Conservation (phyloP, 257 asterid species). For the Solanum piurae region DNA sequence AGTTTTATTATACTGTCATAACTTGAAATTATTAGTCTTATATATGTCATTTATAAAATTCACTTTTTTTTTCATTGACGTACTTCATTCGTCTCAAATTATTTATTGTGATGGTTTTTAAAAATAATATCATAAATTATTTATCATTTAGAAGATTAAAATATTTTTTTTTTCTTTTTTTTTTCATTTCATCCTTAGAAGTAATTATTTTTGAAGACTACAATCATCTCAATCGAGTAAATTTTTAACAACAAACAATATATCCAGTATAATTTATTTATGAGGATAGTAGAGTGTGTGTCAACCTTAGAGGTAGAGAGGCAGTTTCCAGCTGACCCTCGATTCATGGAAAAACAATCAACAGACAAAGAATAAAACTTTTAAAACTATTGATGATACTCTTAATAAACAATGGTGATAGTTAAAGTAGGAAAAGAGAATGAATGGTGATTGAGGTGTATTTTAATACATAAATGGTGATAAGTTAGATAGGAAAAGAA, state of each 20-base stretch:
- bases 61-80: not conserved
- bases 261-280: not conserved
- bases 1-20: too few relatives aligned
- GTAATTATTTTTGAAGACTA: not conserved
- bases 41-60: too few relatives aligned
- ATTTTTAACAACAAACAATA: not conserved
- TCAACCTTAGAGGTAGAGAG: not conserved
- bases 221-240: not conserved
- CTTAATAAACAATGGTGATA: not conserved
- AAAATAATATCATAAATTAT: not conserved
- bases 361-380: too few relatives aligned
- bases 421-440: too few relatives aligned
- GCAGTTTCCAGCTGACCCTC: rapidly evolving
- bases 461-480: not conserved
- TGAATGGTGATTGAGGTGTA: not conserved
- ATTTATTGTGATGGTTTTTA: not conserved
- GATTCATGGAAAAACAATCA: not conserved
- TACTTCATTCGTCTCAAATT: not conserved
- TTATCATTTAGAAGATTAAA: not conserved
- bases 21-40: too few relatives aligned
- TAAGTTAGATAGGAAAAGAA: not conserved
- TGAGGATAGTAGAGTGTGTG: not conserved
- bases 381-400: not conserved
- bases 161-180: not conserved
- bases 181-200: not conserved